Percentiles rank a stretch among this genome's conserved stretches.
Evolutionary conservation across 2,329 filamentous ascomycete genomes (phyloP).

Genomic region (Diaporthe capsici): DNA sequence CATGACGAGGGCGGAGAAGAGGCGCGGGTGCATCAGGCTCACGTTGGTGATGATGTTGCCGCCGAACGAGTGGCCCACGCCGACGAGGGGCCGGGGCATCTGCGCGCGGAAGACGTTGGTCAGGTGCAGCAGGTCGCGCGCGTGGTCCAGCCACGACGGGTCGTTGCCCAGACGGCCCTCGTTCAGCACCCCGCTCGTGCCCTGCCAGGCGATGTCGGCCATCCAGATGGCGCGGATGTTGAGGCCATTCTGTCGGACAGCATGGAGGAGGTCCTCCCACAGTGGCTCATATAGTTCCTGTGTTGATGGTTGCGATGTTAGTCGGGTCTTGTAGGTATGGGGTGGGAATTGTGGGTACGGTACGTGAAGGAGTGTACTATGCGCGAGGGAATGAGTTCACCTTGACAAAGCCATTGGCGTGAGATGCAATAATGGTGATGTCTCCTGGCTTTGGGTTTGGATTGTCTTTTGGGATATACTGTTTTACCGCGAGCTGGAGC

Average conservation of each 20-base stretch:
- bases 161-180: constrained; percentile 85
- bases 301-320: constrained; percentile 34
- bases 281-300: constrained; percentile 93
- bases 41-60: constrained; percentile 80
- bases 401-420: constrained; percentile 95
- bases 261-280: constrained; percentile 83
- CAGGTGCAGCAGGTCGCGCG: constrained; percentile 87
- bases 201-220: constrained; percentile 89
- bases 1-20: constrained; percentile 81
- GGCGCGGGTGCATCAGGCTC: constrained; percentile 82
- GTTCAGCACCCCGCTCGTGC: constrained; percentile 83
- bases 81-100: constrained; percentile 86
- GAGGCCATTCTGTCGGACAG: constrained; percentile 71
- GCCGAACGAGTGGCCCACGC: constrained; percentile 92
- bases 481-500: constrained; percentile 83
- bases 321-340: background rate
- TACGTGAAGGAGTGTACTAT: background rate
- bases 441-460: constrained; percentile 78
- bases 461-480: constrained; percentile 86
- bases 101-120: constrained; percentile 85
- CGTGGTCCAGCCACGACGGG: constrained; percentile 88
- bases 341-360: background rate
- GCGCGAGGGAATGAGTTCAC: constrained; percentile 56
- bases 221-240: constrained; percentile 89
- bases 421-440: constrained; percentile 86